Percentiles rank a stretch among this genome's conserved stretches.
These are phyloP conservation scores for Penstemon newberryi DNA, from an alignment of 257 asterid species.

Conservation along the genomic window DNA sequence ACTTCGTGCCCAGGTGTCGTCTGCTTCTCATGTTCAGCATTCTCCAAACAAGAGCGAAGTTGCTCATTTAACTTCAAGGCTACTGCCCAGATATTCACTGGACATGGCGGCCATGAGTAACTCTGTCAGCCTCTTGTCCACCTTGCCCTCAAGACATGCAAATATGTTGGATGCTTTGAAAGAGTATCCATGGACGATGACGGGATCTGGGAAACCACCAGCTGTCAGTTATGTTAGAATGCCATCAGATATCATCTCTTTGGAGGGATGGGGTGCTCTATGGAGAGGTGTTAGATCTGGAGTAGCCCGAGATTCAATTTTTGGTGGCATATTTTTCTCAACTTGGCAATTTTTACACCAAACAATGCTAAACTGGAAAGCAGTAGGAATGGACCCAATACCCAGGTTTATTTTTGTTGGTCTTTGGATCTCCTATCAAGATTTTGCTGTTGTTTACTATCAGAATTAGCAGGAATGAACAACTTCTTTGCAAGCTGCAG, in stretches of 20 bases:
- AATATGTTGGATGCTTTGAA: conserved; percentile 57
- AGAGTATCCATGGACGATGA: conserved; percentile 98
- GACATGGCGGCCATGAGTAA: conserved; percentile 58
- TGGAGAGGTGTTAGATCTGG: conserved; percentile 95
- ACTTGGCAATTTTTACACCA: conserved; percentile 78
- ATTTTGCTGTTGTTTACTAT: background rate
- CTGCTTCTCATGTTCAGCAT: conserved; percentile 60
- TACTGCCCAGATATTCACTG: conserved; percentile 68
- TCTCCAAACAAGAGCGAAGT: conserved; percentile 40
- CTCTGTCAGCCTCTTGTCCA: conserved; percentile 64
- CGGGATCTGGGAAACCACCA: conserved; percentile 94
- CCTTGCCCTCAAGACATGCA: conserved; percentile 57
- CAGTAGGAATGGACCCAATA: conserved; percentile 81
- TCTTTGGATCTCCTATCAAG: conserved; percentile 10
- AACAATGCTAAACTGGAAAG: conserved; percentile 86
- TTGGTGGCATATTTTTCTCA: conserved; percentile 83
- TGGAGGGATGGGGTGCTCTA: conserved; percentile 85
- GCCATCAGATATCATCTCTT: conserved; percentile 54
- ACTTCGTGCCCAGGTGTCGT: conserved; percentile 86
- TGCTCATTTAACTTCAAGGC: conserved; percentile 57
- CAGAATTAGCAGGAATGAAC: conserved; percentile 1
- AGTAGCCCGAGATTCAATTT: conserved; percentile 78
- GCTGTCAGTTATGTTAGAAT: conserved; percentile 62
- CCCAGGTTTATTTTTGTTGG: conserved; percentile 59
- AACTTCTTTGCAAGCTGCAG: conserved; percentile 7